Evolutionary conservation across 768 basidiomycete species (phyloP).

Genomic region (Candolleomyces eurysporus): DNA sequence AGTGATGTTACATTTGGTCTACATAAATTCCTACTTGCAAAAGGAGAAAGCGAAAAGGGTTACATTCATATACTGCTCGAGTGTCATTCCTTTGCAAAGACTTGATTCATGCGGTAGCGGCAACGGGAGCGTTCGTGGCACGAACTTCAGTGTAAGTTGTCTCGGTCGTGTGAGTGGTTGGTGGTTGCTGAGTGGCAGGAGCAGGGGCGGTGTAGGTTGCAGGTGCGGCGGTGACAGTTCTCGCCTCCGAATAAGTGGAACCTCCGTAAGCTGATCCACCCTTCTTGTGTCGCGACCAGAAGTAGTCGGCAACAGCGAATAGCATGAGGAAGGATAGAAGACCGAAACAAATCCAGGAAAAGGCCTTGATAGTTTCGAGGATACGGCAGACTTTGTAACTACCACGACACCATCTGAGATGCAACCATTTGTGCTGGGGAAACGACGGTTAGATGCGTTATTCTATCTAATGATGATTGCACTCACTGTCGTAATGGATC

Average conservation of each 20-base stretch:
- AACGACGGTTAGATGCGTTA: neutral
- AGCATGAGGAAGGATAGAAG: conserved; percentile 47
- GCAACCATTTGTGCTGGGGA: conserved; percentile 46
- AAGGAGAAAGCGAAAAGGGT: neutral
- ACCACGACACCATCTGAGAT: conserved; percentile 57
- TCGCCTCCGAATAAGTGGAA: conserved; percentile 19
- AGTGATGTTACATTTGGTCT: too few relatives aligned
- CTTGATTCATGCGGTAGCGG: neutral
- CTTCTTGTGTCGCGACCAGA: conserved; percentile 8
- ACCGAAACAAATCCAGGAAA: conserved; percentile 66
- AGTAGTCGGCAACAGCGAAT: conserved; percentile 30
- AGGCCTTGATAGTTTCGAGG: conserved; percentile 63
- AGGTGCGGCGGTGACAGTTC: neutral
- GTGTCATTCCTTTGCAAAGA: neutral
- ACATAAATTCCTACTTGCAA: too few relatives aligned
- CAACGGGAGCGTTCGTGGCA: neutral
- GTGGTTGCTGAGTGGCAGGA: conserved; percentile 3
- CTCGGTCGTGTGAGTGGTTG: conserved; percentile 4
- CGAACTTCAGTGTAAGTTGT: conserved; percentile 9
- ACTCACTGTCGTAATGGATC: conserved; percentile 58
- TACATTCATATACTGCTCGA: neutral
- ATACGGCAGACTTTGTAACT: conserved; percentile 50
- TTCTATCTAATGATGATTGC: neutral
- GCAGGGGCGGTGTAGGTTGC: neutral
- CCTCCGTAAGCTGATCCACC: conserved; percentile 3